These are phyloP conservation scores for Gomphus bonarii DNA, from an alignment of 1,284 basidiomycete species.

Conservation along the genomic window DNA sequence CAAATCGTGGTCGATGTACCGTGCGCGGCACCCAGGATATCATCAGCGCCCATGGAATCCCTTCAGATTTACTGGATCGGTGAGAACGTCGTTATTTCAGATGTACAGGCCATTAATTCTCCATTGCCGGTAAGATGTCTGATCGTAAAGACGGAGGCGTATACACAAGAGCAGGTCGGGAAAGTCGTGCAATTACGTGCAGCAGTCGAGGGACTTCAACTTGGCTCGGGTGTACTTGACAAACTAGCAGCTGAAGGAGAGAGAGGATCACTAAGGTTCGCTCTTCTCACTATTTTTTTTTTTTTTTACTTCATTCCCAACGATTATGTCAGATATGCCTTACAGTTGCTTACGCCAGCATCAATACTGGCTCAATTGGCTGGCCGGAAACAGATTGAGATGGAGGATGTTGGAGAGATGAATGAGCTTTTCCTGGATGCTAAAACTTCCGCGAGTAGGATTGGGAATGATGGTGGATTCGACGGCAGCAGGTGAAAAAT, in stretches of 20 bases:
- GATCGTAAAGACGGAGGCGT: conserved; percentile 89
- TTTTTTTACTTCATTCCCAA: conserved; percentile 1
- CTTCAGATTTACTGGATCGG: conserved; percentile 90
- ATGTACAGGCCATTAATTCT: background rate
- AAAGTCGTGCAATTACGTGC: conserved; percentile 83
- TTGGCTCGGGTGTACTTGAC: conserved; percentile 73
- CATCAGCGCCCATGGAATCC: conserved; percentile 87
- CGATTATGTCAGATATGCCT: conserved; percentile 56
- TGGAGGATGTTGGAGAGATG: conserved; percentile 88
- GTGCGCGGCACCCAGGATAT: conserved; percentile 93
- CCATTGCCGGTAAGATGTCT: conserved; percentile 53
- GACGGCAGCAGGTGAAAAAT: conserved; percentile 20
- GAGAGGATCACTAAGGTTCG: conserved; percentile 70
- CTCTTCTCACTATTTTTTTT: background rate
- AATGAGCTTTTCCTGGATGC: conserved; percentile 93
- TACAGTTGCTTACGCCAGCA: conserved; percentile 88
- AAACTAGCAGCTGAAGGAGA: conserved; percentile 78
- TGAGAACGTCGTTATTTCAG: conserved; percentile 22
- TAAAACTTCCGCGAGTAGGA: conserved; percentile 62
- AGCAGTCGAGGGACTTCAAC: conserved; percentile 76
- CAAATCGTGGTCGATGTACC: conserved; percentile 86
- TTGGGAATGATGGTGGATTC: conserved; percentile 33
- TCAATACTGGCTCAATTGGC: conserved; percentile 77
- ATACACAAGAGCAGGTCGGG: conserved; percentile 78
- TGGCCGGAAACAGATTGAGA: conserved; percentile 72